Evolutionary conservation across 768 basidiomycete species (phyloP).

Genomic region (Leccinum uliginosum): DNA sequence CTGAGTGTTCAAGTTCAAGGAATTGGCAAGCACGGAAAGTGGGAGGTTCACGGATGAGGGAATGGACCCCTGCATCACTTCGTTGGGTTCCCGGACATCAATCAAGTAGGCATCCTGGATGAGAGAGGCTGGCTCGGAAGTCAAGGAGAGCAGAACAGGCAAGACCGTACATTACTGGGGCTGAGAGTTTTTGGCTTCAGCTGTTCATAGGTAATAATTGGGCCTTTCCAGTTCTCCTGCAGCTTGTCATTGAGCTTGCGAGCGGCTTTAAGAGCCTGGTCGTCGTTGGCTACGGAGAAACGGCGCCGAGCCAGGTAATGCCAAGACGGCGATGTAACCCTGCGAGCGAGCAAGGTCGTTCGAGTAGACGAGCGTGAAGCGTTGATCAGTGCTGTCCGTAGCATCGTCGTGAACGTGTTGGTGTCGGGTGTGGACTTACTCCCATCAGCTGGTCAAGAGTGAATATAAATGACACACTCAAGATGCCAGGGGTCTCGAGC

Average conservation of each 20-base stretch:
- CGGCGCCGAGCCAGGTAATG: constrained; percentile 29
- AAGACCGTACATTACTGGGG: constrained; percentile 54
- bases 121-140: constrained; percentile 9
- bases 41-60: constrained; percentile 91
- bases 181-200: constrained; percentile 75
- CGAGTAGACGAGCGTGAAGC: constrained; percentile 11
- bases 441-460: background rate
- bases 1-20: constrained; percentile 52
- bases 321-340: constrained; percentile 5
- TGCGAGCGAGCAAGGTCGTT: constrained; percentile 5
- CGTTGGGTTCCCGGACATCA: constrained; percentile 92
- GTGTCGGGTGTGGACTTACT: background rate
- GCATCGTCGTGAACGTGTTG: constrained; percentile 13
- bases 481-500: background rate
- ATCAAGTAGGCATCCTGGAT: constrained; percentile 65
- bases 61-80: constrained; percentile 88
- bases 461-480: background rate
- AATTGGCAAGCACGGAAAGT: constrained; percentile 66
- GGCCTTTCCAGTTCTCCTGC: constrained; percentile 75
- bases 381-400: constrained; percentile 19
- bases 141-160: background rate
- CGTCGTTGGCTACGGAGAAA: constrained; percentile 29
- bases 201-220: constrained; percentile 71
- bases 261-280: constrained; percentile 28
- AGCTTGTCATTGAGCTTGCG: constrained; percentile 31